Conservation (phyloP, 495 filamentous ascomycete species). For the Penicillium lividum region DNA sequence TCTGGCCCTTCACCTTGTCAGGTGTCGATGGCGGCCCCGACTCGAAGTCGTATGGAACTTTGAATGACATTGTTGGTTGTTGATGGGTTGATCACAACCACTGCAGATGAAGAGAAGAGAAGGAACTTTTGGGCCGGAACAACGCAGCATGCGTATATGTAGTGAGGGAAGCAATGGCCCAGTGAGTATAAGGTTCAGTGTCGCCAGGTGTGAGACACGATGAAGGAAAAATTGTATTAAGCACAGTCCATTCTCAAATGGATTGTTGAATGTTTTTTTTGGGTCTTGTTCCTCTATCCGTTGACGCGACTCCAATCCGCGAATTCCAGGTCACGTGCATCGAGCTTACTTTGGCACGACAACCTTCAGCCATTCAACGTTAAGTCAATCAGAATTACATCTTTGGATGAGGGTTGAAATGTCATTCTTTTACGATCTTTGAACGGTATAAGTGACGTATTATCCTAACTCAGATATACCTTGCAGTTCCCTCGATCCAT, state of each 20-base stretch:
- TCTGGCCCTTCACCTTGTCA: constrained; percentile 42
- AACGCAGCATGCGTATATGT: constrained; percentile 13
- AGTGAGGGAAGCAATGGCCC: constrained; percentile 5
- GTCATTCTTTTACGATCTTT: too few relatives aligned
- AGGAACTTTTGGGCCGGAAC: constrained; percentile 28
- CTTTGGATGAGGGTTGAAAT: too few relatives aligned
- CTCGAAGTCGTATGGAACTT: constrained; percentile 39
- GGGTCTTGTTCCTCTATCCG: neutral
- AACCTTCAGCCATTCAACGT: too few relatives aligned
- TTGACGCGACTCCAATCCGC: constrained; percentile 18
- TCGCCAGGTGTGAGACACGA: neutral
- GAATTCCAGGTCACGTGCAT: constrained; percentile 11
- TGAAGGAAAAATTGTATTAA: neutral
- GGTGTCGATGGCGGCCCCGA: constrained; percentile 44
- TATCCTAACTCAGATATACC: too few relatives aligned
- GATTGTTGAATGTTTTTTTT: constrained; percentile 15
- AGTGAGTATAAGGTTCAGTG: neutral
- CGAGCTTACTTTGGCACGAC: too few relatives aligned
- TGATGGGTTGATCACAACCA: constrained; percentile 12
- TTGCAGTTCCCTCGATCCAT: neutral
- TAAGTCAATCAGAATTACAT: too few relatives aligned
- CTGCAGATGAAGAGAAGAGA: constrained; percentile 12
- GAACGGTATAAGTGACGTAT: too few relatives aligned
- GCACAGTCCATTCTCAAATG: constrained; percentile 9
- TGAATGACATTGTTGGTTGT: constrained; percentile 41